phyloP scores from a whole-genome alignment of 148 eudicot species.

The Fallopia convolvulus region DNA sequence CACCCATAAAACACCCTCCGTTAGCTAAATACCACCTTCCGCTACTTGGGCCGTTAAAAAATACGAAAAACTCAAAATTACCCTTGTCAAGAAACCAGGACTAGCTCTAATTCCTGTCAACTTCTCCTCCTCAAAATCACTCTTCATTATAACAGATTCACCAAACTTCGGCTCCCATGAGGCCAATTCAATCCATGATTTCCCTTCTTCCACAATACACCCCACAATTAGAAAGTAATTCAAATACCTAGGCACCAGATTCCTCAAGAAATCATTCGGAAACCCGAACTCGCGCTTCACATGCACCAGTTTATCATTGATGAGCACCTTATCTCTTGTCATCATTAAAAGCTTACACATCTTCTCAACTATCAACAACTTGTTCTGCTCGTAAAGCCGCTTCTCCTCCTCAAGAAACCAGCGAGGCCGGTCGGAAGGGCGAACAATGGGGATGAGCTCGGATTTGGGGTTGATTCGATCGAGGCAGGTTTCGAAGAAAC shows the following conservation, averaged over 20 bases:
- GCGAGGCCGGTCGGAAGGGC: conserved; percentile 32
- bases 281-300: conserved; percentile 83
- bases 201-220: conserved; percentile 28
- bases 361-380: conserved; percentile 42
- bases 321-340: conserved; percentile 57
- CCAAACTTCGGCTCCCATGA: conserved; percentile 51
- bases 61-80: too few species aligned
- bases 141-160: conserved; percentile 42
- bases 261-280: conserved; percentile 57
- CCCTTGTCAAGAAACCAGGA: conserved; percentile 31
- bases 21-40: too few species aligned
- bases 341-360: conserved; percentile 74
- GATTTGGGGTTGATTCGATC: conserved; percentile 66
- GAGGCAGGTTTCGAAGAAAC: conserved; percentile 46
- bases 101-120: conserved; percentile 59
- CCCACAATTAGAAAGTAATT: conserved; percentile 53
- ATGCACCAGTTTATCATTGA: conserved; percentile 51
- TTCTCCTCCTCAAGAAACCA: conserved; percentile 43
- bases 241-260: conserved; percentile 41
- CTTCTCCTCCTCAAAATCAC: conserved; percentile 60
- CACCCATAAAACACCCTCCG: too few species aligned
- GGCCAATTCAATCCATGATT: conserved; percentile 51
- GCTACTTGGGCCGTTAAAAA: too few species aligned
- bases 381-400: conserved; percentile 32
- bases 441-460: conserved; percentile 41